These are phyloP conservation scores for Stephanocyclus meneghinianus DNA, from an alignment of 352 stramenopile genomes.

Conservation along the genomic window DNA sequence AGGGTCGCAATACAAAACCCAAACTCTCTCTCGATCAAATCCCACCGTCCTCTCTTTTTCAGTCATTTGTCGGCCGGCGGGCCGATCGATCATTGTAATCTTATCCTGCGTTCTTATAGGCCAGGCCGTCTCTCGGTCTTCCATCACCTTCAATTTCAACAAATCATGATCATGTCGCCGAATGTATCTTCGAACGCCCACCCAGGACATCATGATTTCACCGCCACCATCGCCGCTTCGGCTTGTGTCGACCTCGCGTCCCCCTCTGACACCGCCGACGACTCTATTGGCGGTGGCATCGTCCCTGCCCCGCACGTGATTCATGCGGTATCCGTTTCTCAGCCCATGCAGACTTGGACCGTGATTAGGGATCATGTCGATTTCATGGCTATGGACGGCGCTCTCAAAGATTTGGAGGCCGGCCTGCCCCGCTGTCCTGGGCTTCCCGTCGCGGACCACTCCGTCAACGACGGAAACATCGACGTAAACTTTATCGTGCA, in stretches of 20 bases:
- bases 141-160: neutral
- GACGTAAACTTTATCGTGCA: conserved; percentile 35
- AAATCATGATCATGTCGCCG: neutral
- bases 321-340: conserved; percentile 68
- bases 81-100: too few species aligned
- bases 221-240: conserved; percentile 38
- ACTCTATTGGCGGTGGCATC: neutral
- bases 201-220: conserved; percentile 26
- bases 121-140: too few species aligned
- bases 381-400: conserved; percentile 58
- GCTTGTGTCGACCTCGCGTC: conserved; percentile 12
- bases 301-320: conserved; percentile 42
- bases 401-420: conserved; percentile 41
- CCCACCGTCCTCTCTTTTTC: too few species aligned
- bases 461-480: neutral
- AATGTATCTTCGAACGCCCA: neutral
- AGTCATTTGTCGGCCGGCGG: too few species aligned
- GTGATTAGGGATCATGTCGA: conserved; percentile 76
- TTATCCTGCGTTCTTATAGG: too few species aligned
- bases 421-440: conserved; percentile 6
- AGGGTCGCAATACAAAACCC: too few species aligned
- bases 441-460: neutral
- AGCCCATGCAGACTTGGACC: conserved; percentile 76
- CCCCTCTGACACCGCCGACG: neutral
- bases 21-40: too few species aligned